phyloP scores from a whole-genome alignment of 2,329 filamentous ascomycete species.

The Fusarium subtropicale region DNA sequence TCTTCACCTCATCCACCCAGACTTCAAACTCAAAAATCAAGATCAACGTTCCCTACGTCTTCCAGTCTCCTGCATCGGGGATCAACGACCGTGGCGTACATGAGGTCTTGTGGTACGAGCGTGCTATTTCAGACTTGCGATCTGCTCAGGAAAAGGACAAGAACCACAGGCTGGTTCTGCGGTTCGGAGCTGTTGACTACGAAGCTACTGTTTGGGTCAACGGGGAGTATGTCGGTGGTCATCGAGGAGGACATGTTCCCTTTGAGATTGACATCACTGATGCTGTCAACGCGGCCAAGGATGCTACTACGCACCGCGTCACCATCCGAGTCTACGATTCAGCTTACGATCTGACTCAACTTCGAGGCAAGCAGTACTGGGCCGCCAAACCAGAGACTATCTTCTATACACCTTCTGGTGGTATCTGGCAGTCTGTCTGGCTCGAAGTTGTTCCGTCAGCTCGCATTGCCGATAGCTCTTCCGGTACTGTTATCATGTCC shows the following conservation, averaged over 20 bases:
- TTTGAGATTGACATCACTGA: conserved; percentile 70
- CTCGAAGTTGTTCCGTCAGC: conserved; percentile 65
- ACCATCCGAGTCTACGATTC: conserved; percentile 72
- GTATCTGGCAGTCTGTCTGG: conserved; percentile 70
- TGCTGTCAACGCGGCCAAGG: conserved; percentile 48
- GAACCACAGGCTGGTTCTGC: conserved; percentile 59
- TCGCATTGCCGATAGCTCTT: conserved; percentile 65
- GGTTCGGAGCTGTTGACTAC: conserved; percentile 73
- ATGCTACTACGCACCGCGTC: conserved; percentile 54
- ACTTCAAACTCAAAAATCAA: conserved; percentile 58
- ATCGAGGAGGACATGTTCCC: conserved; percentile 70
- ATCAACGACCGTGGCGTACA: conserved; percentile 71
- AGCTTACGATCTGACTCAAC: conserved; percentile 72
- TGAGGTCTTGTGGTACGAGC: conserved; percentile 76
- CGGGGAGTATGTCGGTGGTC: conserved; percentile 63
- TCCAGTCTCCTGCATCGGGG: conserved; percentile 72
- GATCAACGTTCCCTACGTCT: conserved; percentile 74
- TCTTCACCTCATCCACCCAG: conserved; percentile 48
- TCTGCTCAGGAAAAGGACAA: conserved; percentile 54
- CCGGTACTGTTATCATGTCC: conserved; percentile 68
- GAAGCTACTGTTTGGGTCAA: conserved; percentile 68
- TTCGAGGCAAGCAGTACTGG: conserved; percentile 76
- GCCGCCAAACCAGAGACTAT: conserved; percentile 69
- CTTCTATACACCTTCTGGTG: conserved; percentile 68
- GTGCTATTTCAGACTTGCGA: conserved; percentile 62